Evolutionary conservation across 352 stramenopile genomes (phyloP), one percentile per base, ranked within the genome.

Genomic region (Phytophthora multivora): DNA sequence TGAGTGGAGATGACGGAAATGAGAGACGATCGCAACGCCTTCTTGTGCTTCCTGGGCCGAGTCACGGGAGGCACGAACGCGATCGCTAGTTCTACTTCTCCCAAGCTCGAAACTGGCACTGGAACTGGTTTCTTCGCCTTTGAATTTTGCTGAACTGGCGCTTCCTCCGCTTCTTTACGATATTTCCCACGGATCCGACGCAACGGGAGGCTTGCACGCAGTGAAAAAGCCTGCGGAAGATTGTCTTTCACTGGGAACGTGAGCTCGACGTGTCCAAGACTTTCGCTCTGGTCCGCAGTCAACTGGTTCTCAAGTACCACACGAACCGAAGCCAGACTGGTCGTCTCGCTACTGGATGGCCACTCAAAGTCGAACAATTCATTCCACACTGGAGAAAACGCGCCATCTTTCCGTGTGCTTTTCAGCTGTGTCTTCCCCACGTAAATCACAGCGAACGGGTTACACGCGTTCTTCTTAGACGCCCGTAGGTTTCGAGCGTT

Each of bases 301-400:
- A 92, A 57, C 56, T 92, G 80, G 36, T 88, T 92, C 40, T 90
- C 79, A 15, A 92, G 43, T 13, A 76, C 66, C 30, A 92, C 46
- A 5, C 78, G 76, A 0, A 89, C 55, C 0, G 54, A 47, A 0
- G 56, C 54, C 2, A 69, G 26, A 13, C 9, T 53, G 3, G 36
- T 33, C 15, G 46, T 0, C 1, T 74, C 61, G 1, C 47, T 62
- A 2, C 57, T 42, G 25, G 54, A 46, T 35, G 61, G 46, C 79
- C 75, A 88, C 47, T 88, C 83, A 59, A 92, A 92, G 56, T 92
- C 83, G 25, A 92, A 90, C 2, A 90, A 48, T 36, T 92, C 83
- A 57, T 92, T 90, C 83, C 83, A 92, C 21, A 88, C 76, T 0
- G 83, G 83, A 1, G 75, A 59, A 19, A 84, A 83, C 13, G 77